A percentile compares a stretch with the other conserved stretches of the same genome.
Conservation (phyloP, 805 yeast genomes). For the Cyberlindnera mrakii region DNA sequence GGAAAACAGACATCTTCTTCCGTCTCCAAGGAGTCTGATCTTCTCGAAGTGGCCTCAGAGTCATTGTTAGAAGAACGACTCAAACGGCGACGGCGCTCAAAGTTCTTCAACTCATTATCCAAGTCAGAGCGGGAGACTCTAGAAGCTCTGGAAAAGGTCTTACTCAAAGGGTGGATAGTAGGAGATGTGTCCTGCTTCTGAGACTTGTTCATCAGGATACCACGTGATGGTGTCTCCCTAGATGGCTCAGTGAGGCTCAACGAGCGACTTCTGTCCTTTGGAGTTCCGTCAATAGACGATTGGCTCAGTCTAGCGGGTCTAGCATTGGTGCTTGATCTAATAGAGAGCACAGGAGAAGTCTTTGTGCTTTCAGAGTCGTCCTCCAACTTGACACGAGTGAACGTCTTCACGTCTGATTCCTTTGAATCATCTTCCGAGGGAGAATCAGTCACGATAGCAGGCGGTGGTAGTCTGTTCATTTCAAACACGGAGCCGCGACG, state of each 20-base stretch:
- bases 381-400: conserved; percentile 1
- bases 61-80: conserved; percentile 36
- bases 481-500: conserved; percentile 23
- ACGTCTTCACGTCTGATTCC: not conserved
- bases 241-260: conserved; percentile 37
- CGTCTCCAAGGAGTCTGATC: conserved; percentile 78
- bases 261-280: conserved; percentile 19
- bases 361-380: conserved; percentile 15
- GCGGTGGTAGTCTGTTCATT: conserved; percentile 14
- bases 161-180: conserved; percentile 18
- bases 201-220: conserved; percentile 24
- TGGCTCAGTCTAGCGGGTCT: not conserved
- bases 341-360: not conserved
- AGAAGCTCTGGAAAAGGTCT: conserved; percentile 20
- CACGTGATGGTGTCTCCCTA: conserved; percentile 21
- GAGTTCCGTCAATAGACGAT: not conserved
- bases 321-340: no score
- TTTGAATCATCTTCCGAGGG: not conserved
- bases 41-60: conserved; percentile 65
- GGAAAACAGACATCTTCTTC: conserved; percentile 99
- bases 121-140: conserved; percentile 11
- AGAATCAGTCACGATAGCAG: conserved; percentile 10
- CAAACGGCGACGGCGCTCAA: conserved; percentile 27
- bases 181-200: conserved; percentile 17
- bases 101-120: conserved; percentile 32